Evolutionary conservation across 2,329 filamentous ascomycete species (phyloP), one percentile per base, ranked within the genome.

Genomic region (Fusarium zealandicum): DNA sequence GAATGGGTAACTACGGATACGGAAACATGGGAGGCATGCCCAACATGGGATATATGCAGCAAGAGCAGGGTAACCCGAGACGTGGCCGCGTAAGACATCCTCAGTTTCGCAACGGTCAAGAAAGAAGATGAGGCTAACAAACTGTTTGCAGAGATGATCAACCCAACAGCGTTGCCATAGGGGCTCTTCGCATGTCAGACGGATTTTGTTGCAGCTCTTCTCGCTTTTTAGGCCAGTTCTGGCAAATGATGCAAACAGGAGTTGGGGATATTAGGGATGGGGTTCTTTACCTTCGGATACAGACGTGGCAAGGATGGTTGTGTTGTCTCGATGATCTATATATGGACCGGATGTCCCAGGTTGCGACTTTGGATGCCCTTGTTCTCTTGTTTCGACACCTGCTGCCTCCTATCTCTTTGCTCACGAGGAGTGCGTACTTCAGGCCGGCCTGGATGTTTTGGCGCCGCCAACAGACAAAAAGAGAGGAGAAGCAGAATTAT

Each of bases 11-110:
- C 14, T 78, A 79, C 49, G 74, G 73, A 16, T 82, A 80, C 59
- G 72, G 74, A 41, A 78, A 75, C 46, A 76, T 78, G 70, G 71
- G 69, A 45, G 72, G 75, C 17, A 77, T 80, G 73, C 79, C 77
- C 55, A 78, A 76, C 49, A 77, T 82, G 73, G 78, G 76, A 14
- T 84, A 82, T 65, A 69, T 72, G 67, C 61, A 79, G 59, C 82
- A 85, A 66, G 82, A 83, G 63, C 81, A 82, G 63, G 77, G 77
- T 61, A 84, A 82, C 70, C 70, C 75, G 59, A 76, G 84, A 71
- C 81, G 84, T 63, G 84, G 84, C 72, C 81, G 84, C 68, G 82
- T 85, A 80, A 76, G 82, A 72, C 37, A 39, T 51, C 33, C 51
- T 43, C 44, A 48, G 40, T 47, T 46, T 54, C 51, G 43, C 49